Evolutionary conservation across 768 basidiomycete genomes (phyloP), one percentile per base, ranked within the genome.

Genomic region (Mycena haematopus): DNA sequence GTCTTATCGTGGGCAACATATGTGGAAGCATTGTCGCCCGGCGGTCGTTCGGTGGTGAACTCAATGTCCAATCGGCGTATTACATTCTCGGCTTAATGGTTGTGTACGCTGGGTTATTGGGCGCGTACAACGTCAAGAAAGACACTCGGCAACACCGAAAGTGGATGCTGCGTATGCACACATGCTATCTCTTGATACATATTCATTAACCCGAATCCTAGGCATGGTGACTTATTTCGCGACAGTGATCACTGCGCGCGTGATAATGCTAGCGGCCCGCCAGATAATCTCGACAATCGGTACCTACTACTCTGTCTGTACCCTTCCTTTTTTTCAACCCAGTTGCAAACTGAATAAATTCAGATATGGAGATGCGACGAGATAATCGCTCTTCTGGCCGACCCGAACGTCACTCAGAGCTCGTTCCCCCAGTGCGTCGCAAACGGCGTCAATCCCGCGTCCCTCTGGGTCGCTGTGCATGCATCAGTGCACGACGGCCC

Each of bases 141-240:
- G 61, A 72, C 46, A 73, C 72, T 22, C 65, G 70, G 19, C 47
- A 59, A 21, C 72, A 73, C 62, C 46, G 72, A 52, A 70, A 69
- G 55, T 73, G 72, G 72, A 73, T 73, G 72, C 62, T 73, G 5
- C 66, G 72, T 73, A 61, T 44, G 72, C 67, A 13, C 35, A 11
- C 6, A 2, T 29, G 3, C 15, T 19, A 9, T 52, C 52, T 11
- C 22, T 19, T 5, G 7, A 3, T 9, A 13, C 27, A 36, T 51
- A 38, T 33, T 14, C 33, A 36, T 52, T 63, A 11, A 67, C 7
- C 19, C 17, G 15, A 9, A 24, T 0, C 14, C 17, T 33, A 73
- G 71, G 72, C 24, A 63, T 65, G 58, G 70, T 73, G 19, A 53
- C 51, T 2, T 72, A 69, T 47, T 68, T 71, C 31, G 52, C 63